A percentile compares a stretch with the other conserved stretches of the same genome.
phyloP scores from a whole-genome alignment of 805 yeast genomes.

The Diddensiella santjacobensis region DNA sequence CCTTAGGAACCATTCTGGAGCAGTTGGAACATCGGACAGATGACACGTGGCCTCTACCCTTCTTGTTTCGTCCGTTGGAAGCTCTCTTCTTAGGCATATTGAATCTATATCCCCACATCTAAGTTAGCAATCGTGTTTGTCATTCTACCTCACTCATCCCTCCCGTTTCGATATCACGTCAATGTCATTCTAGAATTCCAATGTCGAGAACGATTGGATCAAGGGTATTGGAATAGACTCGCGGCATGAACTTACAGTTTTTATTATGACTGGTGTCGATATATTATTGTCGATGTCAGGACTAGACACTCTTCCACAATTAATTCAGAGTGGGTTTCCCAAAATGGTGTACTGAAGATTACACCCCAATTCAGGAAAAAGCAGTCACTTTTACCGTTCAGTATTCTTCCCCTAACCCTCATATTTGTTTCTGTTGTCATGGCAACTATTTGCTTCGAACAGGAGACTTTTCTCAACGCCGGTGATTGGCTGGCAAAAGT shows the following conservation, averaged over 20 bases:
- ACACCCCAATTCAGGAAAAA: background rate
- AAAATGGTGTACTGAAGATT: background rate
- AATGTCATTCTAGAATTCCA: too few species aligned
- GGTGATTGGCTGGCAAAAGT: background rate
- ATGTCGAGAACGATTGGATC: too few species aligned
- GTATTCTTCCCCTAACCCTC: background rate
- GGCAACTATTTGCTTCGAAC: background rate
- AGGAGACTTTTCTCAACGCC: background rate
- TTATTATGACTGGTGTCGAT: background rate
- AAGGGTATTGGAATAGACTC: too few species aligned
- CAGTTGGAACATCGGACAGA: slow-evolving; percentile 99
- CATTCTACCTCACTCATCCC: too few species aligned
- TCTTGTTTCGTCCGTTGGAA: slow-evolving; percentile 99
- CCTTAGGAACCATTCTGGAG: slow-evolving; percentile 99
- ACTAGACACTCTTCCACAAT: background rate
- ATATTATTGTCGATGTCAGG: background rate
- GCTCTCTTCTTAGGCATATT: slow-evolving; percentile 99
- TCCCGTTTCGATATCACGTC: too few species aligned
- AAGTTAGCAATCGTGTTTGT: background rate
- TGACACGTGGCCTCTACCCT: slow-evolving; percentile 99
- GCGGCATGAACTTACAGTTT: background rate
- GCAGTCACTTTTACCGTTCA: background rate
- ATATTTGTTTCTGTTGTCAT: background rate
- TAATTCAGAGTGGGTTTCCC: background rate
- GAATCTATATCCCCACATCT: background rate